phyloP scores from a whole-genome alignment of 1,284 basidiomycete genomes.

The Calocybe gambosa region DNA sequence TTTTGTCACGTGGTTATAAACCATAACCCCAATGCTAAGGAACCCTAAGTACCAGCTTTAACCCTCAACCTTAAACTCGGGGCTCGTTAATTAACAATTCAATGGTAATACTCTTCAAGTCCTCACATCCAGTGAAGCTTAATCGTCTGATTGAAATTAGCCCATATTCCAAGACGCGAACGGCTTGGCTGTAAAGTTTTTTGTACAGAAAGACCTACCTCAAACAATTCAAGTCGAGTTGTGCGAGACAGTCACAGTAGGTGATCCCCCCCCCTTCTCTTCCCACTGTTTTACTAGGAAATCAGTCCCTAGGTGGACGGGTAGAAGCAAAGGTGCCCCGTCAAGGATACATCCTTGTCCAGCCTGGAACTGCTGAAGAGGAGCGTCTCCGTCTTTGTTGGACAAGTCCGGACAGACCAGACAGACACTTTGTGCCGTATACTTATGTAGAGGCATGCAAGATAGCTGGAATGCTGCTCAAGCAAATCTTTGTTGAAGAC shows the following conservation, averaged over 20 bases:
- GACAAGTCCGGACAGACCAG: conserved; percentile 58
- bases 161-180: conserved; percentile 64
- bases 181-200: conserved; percentile 68
- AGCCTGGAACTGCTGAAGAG: conserved; percentile 60
- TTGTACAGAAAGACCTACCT: conserved; percentile 71
- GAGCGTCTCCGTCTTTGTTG: conserved; percentile 67
- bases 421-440: conserved; percentile 69
- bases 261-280: conserved; percentile 16
- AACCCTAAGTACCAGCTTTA: conserved; percentile 26
- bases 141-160: conserved; percentile 15
- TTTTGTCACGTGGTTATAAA: conserved; percentile 14
- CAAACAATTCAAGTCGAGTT: conserved; percentile 61
- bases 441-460: conserved; percentile 76
- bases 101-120: conserved; percentile 8
- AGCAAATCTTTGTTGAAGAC: conserved; percentile 66
- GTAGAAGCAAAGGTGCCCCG: conserved; percentile 73
- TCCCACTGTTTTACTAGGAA: not conserved
- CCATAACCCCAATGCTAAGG: conserved; percentile 27
- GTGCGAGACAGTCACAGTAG: conserved; percentile 62
- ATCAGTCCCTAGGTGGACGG: conserved; percentile 60
- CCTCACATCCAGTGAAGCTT: not conserved
- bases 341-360: conserved; percentile 66
- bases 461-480: conserved; percentile 59
- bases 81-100: conserved; percentile 18
- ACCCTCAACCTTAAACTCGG: conserved; percentile 43